phyloP scores from a whole-genome alignment of 768 basidiomycete genomes.

The Pleurotus tuber-regium region DNA sequence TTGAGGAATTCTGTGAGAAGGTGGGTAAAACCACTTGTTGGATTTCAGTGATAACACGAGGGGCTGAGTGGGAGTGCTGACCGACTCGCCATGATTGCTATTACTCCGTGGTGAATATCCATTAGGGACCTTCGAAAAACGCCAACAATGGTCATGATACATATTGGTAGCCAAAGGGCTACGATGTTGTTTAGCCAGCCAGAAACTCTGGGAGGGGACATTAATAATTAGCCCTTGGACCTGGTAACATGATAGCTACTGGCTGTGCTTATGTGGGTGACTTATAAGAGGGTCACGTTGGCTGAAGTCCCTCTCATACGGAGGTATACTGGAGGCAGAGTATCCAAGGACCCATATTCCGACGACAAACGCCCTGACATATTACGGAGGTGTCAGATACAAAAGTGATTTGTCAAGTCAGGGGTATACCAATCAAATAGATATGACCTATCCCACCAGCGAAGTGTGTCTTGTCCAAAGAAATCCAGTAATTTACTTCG shows the following conservation, averaged over 20 bases:
- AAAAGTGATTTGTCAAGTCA: background rate
- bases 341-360: constrained; percentile 41
- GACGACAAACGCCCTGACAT: constrained; percentile 32
- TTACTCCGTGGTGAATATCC: constrained; percentile 55
- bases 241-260: constrained; percentile 32
- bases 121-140: constrained; percentile 41
- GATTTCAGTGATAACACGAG: background rate
- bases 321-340: constrained; percentile 33
- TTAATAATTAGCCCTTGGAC: background rate
- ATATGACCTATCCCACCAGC: constrained; percentile 47
- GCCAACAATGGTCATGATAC: constrained; percentile 35
- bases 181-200: constrained; percentile 44
- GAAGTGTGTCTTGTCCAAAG: constrained; percentile 25
- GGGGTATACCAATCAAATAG: constrained; percentile 48
- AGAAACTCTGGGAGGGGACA: constrained; percentile 37
- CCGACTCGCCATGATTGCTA: constrained; percentile 45
- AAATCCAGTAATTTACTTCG: background rate
- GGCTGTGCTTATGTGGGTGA: constrained; percentile 46
- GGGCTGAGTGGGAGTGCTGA: constrained; percentile 20
- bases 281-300: constrained; percentile 50
- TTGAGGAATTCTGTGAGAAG: constrained; percentile 53
- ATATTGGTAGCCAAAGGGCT: constrained; percentile 45
- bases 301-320: constrained; percentile 50
- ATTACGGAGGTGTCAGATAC: background rate
- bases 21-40: constrained; percentile 39